Conservation (phyloP, 768 basidiomycete species). For the Dictyophora rubrovolvata region DNA sequence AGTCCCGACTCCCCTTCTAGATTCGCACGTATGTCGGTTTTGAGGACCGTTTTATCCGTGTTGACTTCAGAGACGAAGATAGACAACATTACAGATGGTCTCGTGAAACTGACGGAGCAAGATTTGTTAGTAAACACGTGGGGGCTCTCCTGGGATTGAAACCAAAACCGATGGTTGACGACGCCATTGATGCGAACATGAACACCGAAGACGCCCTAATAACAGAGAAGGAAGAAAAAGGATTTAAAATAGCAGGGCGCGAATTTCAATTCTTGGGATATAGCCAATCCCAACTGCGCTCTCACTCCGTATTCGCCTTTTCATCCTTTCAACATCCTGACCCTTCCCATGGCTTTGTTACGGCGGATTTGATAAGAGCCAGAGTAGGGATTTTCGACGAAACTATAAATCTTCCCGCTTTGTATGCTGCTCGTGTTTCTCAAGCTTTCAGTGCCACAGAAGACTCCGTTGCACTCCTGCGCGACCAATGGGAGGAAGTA, state of each 20-base stretch:
- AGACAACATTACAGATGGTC: conserved; percentile 64
- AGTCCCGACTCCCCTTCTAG: neutral
- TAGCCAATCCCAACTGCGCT: conserved; percentile 64
- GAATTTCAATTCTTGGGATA: conserved; percentile 75
- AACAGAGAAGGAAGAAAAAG: too few species aligned
- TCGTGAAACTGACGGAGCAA: conserved; percentile 46
- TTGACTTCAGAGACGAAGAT: conserved; percentile 81
- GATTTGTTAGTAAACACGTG: conserved; percentile 50
- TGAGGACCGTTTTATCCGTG: conserved; percentile 66
- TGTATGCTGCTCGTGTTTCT: conserved; percentile 72
- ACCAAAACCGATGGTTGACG: too few species aligned
- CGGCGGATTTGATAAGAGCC: conserved; percentile 47
- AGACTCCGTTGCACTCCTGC: conserved; percentile 48
- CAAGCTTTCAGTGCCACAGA: conserved; percentile 82
- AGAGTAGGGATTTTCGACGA: conserved; percentile 57
- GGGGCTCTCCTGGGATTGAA: conserved; percentile 35
- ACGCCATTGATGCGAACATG: too few species aligned
- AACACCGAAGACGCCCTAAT: too few species aligned
- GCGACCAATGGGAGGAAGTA: conserved; percentile 53
- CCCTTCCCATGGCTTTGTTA: conserved; percentile 31
- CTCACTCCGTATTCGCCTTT: conserved; percentile 80
- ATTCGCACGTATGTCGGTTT: conserved; percentile 55
- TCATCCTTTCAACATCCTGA: conserved; percentile 43
- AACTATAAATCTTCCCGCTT: conserved; percentile 52
- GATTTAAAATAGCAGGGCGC: conserved; percentile 62